Conservation (phyloP, 73 alveolate species). For the Stentor coeruleus region DNA sequence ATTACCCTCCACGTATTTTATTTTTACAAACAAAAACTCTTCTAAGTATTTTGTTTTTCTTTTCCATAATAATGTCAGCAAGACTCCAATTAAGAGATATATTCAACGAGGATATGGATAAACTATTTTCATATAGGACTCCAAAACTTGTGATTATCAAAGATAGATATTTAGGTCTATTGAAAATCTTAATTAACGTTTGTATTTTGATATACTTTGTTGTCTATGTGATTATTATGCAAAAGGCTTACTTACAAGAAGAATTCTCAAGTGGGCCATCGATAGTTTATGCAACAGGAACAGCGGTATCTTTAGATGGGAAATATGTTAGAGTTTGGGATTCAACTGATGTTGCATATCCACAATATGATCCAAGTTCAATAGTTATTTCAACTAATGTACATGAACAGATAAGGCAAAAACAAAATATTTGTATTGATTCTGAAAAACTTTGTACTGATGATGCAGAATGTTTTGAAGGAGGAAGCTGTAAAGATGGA, state of each 20-base stretch:
- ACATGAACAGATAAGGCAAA: neutral
- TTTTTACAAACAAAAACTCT: no score
- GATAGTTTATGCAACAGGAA: constrained; percentile 3
- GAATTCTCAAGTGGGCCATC: constrained; percentile 26
- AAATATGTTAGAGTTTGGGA: constrained; percentile 5
- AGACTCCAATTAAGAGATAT: constrained; percentile 19
- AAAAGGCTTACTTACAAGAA: neutral
- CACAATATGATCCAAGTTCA: constrained; percentile 15
- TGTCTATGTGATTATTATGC: neutral
- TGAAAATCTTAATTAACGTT: neutral
- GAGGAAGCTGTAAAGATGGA: neutral
- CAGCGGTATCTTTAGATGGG: neutral
- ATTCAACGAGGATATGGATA: constrained; percentile 8
- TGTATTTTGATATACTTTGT: constrained; percentile 7
- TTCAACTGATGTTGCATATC: neutral
- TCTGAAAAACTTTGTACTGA: neutral
- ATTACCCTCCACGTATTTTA: no score
- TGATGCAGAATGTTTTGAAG: neutral
- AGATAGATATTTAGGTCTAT: constrained; percentile 18
- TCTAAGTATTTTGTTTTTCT: no score
- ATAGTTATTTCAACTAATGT: constrained; percentile 16
- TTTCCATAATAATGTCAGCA: constrained; percentile 2
- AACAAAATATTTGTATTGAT: neutral
- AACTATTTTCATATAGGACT: constrained; percentile 10
- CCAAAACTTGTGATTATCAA: neutral